Evolutionary conservation across 148 eudicot genomes (phyloP).

Genomic region (Fallopia convolvulus): DNA sequence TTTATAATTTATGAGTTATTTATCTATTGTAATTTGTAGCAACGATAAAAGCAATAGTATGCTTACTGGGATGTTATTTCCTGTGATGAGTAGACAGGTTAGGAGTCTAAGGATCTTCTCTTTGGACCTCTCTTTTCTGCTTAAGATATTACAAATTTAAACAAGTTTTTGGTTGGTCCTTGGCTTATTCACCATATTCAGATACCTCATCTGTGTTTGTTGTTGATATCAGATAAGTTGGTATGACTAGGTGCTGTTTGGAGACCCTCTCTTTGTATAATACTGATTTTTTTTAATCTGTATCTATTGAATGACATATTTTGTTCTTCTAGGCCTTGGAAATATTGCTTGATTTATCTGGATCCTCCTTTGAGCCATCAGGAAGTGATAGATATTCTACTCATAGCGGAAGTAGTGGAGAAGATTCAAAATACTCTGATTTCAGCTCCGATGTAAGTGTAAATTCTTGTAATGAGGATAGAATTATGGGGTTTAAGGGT

Average conservation of each 20-base stretch:
- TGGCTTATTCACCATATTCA: background rate
- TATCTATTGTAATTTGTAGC: background rate
- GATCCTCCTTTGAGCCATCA: constrained; percentile 36
- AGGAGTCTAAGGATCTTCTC: background rate
- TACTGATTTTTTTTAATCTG: background rate
- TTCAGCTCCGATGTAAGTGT: constrained; percentile 49
- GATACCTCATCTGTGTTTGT: background rate
- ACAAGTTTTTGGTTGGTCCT: background rate
- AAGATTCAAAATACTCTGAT: constrained; percentile 31
- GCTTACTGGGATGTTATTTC: background rate
- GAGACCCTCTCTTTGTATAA: background rate
- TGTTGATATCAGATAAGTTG: background rate
- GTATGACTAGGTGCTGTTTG: background rate
- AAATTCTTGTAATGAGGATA: background rate
- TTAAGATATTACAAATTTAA: background rate
- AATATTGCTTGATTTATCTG: constrained; percentile 67
- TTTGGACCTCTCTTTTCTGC: background rate
- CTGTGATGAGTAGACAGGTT: background rate
- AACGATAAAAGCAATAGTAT: background rate
- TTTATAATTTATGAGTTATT: background rate
- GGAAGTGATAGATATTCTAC: constrained; percentile 28
- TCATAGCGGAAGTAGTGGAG: constrained; percentile 26
- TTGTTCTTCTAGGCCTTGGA: constrained; percentile 36
- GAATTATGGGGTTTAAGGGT: background rate
- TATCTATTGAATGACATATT: background rate